A percentile compares a stretch with the other conserved stretches of the same genome.
phyloP scores from a whole-genome alignment of 345 rosid species.

The Eucalyptus marginata region DNA sequence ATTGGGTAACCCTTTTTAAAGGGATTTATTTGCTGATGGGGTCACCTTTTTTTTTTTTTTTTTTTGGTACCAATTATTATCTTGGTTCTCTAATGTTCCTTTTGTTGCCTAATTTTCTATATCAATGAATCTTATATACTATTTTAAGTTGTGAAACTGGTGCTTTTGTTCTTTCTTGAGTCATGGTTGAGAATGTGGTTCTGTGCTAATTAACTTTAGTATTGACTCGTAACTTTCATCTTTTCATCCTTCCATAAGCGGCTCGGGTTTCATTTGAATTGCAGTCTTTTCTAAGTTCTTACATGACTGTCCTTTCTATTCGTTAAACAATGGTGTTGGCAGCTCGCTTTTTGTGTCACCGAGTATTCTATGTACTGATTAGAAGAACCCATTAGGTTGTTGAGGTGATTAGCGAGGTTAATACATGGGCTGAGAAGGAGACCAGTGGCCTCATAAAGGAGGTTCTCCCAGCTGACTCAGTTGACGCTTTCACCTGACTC shows the following conservation, averaged over 20 bases:
- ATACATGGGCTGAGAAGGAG: conserved; percentile 65
- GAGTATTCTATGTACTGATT: neutral
- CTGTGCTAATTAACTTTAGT: neutral
- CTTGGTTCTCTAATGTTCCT: neutral
- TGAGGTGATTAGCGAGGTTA: conserved; percentile 52
- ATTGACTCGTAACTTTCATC: neutral
- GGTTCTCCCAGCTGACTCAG: conserved; percentile 57
- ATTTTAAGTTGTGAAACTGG: neutral
- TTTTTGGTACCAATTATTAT: neutral
- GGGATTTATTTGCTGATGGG: no score
- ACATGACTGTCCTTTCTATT: neutral
- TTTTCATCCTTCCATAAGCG: neutral
- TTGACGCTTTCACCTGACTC: conserved; percentile 2
- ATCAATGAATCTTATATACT: neutral
- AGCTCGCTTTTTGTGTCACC: neutral
- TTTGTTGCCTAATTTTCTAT: neutral
- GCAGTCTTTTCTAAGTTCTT: neutral
- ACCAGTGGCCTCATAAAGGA: conserved; percentile 68
- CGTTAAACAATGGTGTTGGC: neutral
- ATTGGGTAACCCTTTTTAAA: neutral
- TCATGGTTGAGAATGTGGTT: neutral
- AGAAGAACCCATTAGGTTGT: conserved; percentile 29
- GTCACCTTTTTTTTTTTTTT: neutral
- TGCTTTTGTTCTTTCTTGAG: neutral
- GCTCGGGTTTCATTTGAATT: neutral